phyloP scores from a whole-genome alignment of 2,329 filamentous ascomycete genomes.

The Metarhizium humberi region DNA sequence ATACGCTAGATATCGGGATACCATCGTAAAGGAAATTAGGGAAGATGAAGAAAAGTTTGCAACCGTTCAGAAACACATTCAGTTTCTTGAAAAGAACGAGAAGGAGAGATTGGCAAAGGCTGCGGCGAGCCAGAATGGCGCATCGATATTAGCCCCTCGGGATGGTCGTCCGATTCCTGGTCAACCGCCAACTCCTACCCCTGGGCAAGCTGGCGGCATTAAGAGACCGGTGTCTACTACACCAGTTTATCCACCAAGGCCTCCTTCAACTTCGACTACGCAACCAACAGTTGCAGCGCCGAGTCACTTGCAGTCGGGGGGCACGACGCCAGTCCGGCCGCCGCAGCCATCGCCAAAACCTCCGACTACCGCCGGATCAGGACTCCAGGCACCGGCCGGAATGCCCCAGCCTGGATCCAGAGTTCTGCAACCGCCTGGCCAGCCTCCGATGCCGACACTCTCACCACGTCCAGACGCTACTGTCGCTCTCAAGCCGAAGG shows the following conservation, averaged over 20 bases:
- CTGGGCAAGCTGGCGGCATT: slow-evolving; percentile 12
- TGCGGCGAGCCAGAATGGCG: slow-evolving; percentile 22
- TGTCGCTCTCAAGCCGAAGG: slow-evolving; percentile 18
- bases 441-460: slow-evolving; percentile 20
- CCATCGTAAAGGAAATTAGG: slow-evolving; percentile 59
- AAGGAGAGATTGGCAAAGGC: slow-evolving; percentile 26
- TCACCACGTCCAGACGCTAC: slow-evolving; percentile 23
- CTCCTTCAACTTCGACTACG: slow-evolving; percentile 11
- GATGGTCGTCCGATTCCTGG: slow-evolving; percentile 17
- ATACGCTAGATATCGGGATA: slow-evolving; percentile 64
- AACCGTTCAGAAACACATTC: slow-evolving; percentile 56
- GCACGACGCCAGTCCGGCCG: slow-evolving; percentile 19
- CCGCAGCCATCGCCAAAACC: slow-evolving; percentile 22
- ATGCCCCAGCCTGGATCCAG: slow-evolving; percentile 21
- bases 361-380: slow-evolving; percentile 18
- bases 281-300: slow-evolving; percentile 18
- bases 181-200: slow-evolving; percentile 4
- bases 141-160: slow-evolving; percentile 22
- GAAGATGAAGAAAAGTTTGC: slow-evolving; percentile 64
- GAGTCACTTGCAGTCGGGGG: slow-evolving; percentile 15
- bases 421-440: slow-evolving; percentile 21
- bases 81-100: slow-evolving; percentile 49
- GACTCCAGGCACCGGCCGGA: slow-evolving; percentile 27
- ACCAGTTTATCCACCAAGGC: slow-evolving; percentile 27
- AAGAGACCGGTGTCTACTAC: slow-evolving; percentile 21